Conservation (phyloP, 805 yeast species). For the Vanderwaltozyma polyspora region DNA sequence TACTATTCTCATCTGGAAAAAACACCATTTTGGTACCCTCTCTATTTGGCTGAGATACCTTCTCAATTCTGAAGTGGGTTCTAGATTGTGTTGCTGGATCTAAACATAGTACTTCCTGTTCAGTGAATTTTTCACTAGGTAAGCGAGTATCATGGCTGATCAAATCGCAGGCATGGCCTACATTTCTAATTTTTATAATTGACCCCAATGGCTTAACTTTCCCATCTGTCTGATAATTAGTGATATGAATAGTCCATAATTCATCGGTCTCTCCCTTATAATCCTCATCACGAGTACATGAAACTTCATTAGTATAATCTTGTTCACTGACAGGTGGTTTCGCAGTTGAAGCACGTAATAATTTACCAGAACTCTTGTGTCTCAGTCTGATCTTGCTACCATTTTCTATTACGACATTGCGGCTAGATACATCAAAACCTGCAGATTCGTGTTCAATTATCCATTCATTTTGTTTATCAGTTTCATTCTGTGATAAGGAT, state of each 20-base stretch:
- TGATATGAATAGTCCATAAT: conserved; percentile 52
- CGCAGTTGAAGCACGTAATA: conserved; percentile 52
- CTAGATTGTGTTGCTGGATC: conserved; percentile 39
- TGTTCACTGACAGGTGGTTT: conserved; percentile 87
- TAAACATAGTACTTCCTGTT: conserved; percentile 82
- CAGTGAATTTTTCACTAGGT: conserved; percentile 78
- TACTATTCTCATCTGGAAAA: background rate
- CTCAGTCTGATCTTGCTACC: conserved; percentile 53
- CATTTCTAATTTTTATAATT: conserved; percentile 56
- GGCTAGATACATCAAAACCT: background rate
- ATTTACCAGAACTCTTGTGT: conserved; percentile 58
- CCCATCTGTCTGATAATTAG: conserved; percentile 27
- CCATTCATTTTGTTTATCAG: conserved; percentile 63
- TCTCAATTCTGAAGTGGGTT: conserved; percentile 1
- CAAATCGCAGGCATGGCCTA: conserved; percentile 56
- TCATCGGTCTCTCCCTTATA: conserved; percentile 59
- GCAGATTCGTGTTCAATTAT: conserved; percentile 36
- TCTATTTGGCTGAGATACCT: background rate
- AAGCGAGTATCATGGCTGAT: conserved; percentile 62
- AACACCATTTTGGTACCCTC: no score
- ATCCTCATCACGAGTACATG: conserved; percentile 53
- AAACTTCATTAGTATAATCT: conserved; percentile 79
- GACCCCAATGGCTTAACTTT: conserved; percentile 56
- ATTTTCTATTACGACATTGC: conserved; percentile 32
- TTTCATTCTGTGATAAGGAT: conserved; percentile 51